A percentile compares a stretch with the other conserved stretches of the same genome.
Evolutionary conservation across 2,329 filamentous ascomycete genomes (phyloP).

Genomic region (Penicillium sp.): DNA sequence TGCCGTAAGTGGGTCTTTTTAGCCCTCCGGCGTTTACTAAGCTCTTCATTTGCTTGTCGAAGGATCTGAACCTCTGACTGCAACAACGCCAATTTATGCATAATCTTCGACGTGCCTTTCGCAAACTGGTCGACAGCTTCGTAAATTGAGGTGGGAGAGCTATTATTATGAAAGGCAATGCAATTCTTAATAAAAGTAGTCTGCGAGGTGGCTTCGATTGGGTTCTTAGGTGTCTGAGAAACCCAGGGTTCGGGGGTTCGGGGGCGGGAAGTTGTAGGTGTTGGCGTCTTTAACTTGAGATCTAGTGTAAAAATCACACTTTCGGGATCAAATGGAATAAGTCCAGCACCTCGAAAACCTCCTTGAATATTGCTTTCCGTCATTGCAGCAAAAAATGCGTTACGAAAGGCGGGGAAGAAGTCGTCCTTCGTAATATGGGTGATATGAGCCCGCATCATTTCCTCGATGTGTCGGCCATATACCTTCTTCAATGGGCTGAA

Average conservation of each 20-base stretch:
- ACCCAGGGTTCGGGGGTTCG: neutral
- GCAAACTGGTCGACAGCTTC: neutral
- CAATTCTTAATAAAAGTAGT: neutral
- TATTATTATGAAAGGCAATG: neutral
- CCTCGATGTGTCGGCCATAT: neutral
- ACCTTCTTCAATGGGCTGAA: slow-evolving; percentile 4
- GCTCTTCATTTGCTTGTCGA: neutral
- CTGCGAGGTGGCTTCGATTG: neutral
- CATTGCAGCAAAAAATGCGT: neutral
- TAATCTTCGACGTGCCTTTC: neutral
- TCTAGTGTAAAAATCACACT: neutral
- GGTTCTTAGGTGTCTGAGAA: neutral
- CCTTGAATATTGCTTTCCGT: neutral
- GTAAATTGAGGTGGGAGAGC: neutral
- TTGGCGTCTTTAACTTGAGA: neutral
- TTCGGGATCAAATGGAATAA: neutral
- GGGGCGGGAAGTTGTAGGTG: neutral
- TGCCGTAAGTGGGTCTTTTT: neutral
- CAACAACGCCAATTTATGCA: neutral
- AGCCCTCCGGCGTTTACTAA: neutral
- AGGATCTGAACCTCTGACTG: neutral
- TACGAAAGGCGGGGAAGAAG: neutral
- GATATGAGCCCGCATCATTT: neutral
- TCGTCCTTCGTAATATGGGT: neutral
- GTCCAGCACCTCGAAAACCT: neutral